Conservation (phyloP, 2,329 filamentous ascomycete species). For the Alternaria ethzedia region DNA sequence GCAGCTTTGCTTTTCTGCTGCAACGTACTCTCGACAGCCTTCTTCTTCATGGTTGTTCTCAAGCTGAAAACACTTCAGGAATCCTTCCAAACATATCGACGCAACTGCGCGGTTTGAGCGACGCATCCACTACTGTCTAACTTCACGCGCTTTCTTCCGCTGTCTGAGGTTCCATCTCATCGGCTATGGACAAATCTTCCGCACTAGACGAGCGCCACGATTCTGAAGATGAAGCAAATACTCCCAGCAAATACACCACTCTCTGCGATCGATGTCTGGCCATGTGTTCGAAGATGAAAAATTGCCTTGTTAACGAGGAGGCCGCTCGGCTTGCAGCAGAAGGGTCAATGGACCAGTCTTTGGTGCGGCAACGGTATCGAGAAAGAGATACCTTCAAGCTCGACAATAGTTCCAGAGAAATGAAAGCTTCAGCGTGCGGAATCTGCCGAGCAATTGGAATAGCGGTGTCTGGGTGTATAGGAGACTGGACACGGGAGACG, state of each 20-base stretch:
- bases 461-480: not conserved
- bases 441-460: not conserved
- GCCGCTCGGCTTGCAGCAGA: too few relatives aligned
- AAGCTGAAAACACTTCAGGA: not conserved
- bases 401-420: not conserved
- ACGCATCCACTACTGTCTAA: fast-evolving
- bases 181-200: not conserved
- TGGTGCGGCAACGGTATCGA: too few relatives aligned
- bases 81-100: not conserved
- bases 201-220: not conserved
- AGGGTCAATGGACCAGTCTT: too few relatives aligned
- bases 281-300: too few relatives aligned
- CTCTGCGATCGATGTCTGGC: too few relatives aligned
- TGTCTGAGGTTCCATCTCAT: too few relatives aligned
- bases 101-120: not conserved
- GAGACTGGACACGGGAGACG: not conserved
- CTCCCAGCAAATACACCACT: too few relatives aligned
- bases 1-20: not conserved
- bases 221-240: too few relatives aligned
- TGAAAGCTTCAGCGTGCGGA: not conserved
- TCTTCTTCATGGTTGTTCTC: not conserved
- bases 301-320: too few relatives aligned
- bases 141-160: not conserved
- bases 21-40: not conserved
- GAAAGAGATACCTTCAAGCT: too few relatives aligned